Conservation (phyloP, 768 basidiomycete species). For the Pleurotus sapidus region DNA sequence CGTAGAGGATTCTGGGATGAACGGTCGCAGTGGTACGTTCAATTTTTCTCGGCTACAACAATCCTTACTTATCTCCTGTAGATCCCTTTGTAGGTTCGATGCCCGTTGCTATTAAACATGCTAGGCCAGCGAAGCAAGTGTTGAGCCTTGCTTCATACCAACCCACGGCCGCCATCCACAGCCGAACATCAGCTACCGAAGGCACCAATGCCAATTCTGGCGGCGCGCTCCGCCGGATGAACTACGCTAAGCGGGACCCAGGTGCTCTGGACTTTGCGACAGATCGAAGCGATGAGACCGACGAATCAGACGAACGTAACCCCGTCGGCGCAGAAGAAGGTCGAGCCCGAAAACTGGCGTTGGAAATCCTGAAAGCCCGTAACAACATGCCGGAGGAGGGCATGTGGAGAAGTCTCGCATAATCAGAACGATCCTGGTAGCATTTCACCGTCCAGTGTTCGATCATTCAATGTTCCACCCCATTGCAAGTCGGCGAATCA, state of each 20-base stretch:
- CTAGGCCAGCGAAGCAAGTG: conserved; percentile 28
- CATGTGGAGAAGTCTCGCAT: conserved; percentile 81
- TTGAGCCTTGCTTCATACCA: conserved; percentile 59
- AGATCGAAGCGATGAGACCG: conserved; percentile 43
- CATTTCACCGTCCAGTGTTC: neutral
- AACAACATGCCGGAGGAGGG: conserved; percentile 66
- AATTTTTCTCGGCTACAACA: neutral
- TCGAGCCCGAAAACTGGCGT: conserved; percentile 55
- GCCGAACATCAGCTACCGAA: conserved; percentile 19
- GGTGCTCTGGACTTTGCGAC: conserved; percentile 61
- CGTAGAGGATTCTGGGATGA: too few species aligned
- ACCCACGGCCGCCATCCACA: conserved; percentile 42
- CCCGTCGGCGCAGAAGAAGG: conserved; percentile 28
- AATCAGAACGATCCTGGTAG: conserved; percentile 9
- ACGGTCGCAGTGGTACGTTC: too few species aligned
- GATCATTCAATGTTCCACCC: neutral
- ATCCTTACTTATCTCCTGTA: neutral
- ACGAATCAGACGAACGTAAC: conserved; percentile 20
- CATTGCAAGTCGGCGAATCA: neutral
- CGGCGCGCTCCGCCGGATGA: conserved; percentile 51
- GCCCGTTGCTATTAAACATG: conserved; percentile 56
- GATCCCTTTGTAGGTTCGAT: conserved; percentile 42
- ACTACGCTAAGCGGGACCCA: conserved; percentile 73
- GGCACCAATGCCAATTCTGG: conserved; percentile 19
- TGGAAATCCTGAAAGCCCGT: conserved; percentile 68